A percentile compares a stretch with the other conserved stretches of the same genome.
These are phyloP conservation scores for Trichoderma brevicompactum DNA, from an alignment of 2,329 filamentous ascomycete species.

Conservation along the genomic window DNA sequence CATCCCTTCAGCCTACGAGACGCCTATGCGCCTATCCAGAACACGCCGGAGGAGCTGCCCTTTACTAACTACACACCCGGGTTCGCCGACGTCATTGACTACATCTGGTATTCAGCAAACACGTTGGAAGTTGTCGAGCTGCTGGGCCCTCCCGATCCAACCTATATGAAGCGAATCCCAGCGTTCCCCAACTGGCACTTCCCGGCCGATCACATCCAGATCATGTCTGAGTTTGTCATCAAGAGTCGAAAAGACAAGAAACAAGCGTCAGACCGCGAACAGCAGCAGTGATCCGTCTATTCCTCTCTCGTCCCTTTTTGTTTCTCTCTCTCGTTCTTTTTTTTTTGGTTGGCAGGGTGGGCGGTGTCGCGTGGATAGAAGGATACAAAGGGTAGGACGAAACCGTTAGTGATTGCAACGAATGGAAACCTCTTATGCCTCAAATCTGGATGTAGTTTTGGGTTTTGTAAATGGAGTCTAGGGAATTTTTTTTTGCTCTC, in stretches of 20 bases:
- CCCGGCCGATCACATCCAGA: slow-evolving; percentile 88
- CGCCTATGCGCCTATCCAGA: slow-evolving; percentile 80
- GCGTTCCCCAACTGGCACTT: slow-evolving; percentile 95
- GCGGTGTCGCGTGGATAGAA: slow-evolving; percentile 39
- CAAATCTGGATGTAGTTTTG: slow-evolving; percentile 49
- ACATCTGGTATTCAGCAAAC: slow-evolving; percentile 97
- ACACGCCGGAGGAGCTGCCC: slow-evolving; percentile 79
- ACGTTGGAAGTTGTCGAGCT: slow-evolving; percentile 81
- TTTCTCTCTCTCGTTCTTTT: not conserved
- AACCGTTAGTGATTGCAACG: slow-evolving; percentile 28
- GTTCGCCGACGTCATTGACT: slow-evolving; percentile 93
- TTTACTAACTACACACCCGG: slow-evolving; percentile 97
- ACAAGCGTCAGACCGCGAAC: slow-evolving; percentile 62
- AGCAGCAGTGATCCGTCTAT: slow-evolving; percentile 34
- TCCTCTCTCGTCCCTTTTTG: not conserved
- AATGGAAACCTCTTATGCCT: slow-evolving; percentile 30
- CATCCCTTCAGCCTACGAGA: slow-evolving; percentile 95
- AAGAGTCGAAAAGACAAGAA: slow-evolving; percentile 86
- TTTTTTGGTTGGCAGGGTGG: slow-evolving; percentile 40
- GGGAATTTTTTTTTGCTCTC: slow-evolving; percentile 35
- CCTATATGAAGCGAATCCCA: slow-evolving; percentile 83
- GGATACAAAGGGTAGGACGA: slow-evolving; percentile 28
- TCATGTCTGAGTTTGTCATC: slow-evolving; percentile 87
- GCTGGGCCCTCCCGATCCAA: slow-evolving; percentile 82
- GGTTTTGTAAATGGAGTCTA: slow-evolving; percentile 46